These are phyloP conservation scores for Rhododendron ferrugineum DNA, from an alignment of 148 eudicot genomes.

Conservation along the genomic window DNA sequence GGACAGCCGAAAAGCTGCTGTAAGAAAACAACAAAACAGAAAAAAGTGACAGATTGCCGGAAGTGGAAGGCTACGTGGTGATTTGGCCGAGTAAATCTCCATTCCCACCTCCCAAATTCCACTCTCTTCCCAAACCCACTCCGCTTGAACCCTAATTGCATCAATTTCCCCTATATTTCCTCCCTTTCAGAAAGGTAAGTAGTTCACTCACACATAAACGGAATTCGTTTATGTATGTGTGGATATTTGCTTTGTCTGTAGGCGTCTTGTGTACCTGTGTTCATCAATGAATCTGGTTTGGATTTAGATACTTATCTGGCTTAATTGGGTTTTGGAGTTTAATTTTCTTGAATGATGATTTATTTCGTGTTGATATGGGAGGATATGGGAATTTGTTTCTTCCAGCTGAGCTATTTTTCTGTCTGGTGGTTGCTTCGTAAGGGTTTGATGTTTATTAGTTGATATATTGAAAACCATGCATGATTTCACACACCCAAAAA, in stretches of 20 bases:
- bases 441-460: not conserved
- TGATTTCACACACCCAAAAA: not conserved
- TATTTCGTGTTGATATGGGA: not conserved
- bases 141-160: conserved; percentile 6
- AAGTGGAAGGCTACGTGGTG: not conserved
- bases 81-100: not conserved
- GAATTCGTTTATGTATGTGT: not conserved
- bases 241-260: not conserved
- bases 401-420: not conserved
- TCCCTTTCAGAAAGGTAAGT: not conserved
- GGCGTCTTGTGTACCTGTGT: not conserved
- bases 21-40: not conserved
- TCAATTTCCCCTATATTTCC: not conserved
- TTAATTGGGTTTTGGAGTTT: not conserved
- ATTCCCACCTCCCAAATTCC: not conserved
- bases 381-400: not conserved
- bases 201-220: not conserved
- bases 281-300: not conserved
- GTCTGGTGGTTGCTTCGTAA: not conserved
- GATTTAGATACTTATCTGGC: not conserved
- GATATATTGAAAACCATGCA: not conserved
- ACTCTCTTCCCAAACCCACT: not conserved
- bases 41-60: not conserved
- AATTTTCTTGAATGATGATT: not conserved
- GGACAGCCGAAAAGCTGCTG: too few relatives aligned